Base-by-base conservation (phyloP, 2,329 filamentous ascomycete species). In the Calonectria multiphialidica region DNA sequence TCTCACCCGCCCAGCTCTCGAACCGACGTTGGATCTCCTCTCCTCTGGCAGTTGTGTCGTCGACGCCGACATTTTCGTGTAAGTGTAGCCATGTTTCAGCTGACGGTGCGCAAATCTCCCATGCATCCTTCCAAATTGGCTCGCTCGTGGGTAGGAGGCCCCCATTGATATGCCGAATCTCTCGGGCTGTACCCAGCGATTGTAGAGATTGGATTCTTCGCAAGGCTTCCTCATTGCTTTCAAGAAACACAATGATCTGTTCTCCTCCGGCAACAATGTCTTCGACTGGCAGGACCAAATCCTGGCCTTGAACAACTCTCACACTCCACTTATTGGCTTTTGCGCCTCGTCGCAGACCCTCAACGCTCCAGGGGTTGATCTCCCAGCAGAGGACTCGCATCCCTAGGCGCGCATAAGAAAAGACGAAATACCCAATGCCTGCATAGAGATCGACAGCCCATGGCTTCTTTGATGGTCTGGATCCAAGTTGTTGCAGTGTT, bases 401-500 rank as follows among this genome's bases (percentile, higher is more conserved):
- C 0, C 95, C 95, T 21, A 93, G 89, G 71, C 86, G 88, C 8
- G 92, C 89, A 83, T 98, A 98, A 37, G 91, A 94, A 80, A 98
- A 98, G 4, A 93, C 91, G 83, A 98, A 98, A 84, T 98, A 98
- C 6, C 96, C 96, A 75, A 98, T 98, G 0, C 96, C 96, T 0
- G 94, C 95, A 84, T 98, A 98, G 72, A 98, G 85, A 82, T 98
- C 96, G 0, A 97, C 90, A 0, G 93, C 91, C 82, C 88, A 91
- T 5, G 71, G 67, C 2, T 78, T 75, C 10, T 82, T 81, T 18
- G n/a, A 16, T 3, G 37, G 42, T 59, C 68, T 6, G 12, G 71
- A 23, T 7, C 37, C 40, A 9, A 9, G 15, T 15, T 12, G 49
- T 5, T 40, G 25, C 35, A 67, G 68, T 40, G n/a, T 49, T 3